Percentiles rank a stretch among this genome's conserved stretches.
phyloP scores from a whole-genome alignment of 2,329 filamentous ascomycete species.

The Tolypocladium paradoxum region DNA sequence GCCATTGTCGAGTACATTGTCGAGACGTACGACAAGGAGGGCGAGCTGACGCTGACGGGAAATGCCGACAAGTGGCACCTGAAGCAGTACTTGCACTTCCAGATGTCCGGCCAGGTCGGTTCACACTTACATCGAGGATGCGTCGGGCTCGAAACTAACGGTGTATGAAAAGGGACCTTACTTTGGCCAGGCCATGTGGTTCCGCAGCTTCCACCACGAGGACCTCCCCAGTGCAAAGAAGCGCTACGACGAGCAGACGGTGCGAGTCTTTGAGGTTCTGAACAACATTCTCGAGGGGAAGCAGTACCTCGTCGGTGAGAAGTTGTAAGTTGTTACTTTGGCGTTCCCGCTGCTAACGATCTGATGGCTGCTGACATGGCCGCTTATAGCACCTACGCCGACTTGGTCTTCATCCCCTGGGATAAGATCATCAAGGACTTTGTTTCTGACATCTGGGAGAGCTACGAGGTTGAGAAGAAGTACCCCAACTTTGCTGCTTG shows the following conservation, averaged over 20 bases:
- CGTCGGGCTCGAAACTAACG: background rate
- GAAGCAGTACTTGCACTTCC: conserved; percentile 26
- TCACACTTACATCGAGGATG: background rate
- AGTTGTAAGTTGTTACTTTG: conserved; percentile 13
- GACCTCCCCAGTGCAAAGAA: conserved; percentile 17
- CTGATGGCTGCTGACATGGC: background rate
- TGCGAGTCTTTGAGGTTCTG: conserved; percentile 20
- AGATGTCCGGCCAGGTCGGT: conserved; percentile 24
- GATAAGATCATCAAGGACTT: conserved; percentile 7
- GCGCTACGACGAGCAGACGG: conserved; percentile 18
- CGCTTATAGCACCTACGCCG: conserved; percentile 19
- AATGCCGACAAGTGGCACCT: conserved; percentile 17
- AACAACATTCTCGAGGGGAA: conserved; percentile 20
- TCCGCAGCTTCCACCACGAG: conserved; percentile 16
- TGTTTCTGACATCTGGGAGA: conserved; percentile 10
- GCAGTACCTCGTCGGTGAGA: conserved; percentile 24
- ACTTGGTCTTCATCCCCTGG: conserved; percentile 23
- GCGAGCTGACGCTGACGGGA: conserved; percentile 14
- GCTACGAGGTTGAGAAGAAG: conserved; percentile 17
- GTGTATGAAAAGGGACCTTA: conserved; percentile 20
- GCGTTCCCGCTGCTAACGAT: no score
- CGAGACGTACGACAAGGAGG: conserved; percentile 16
- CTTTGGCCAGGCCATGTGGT: conserved; percentile 23
- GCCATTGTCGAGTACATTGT: conserved; percentile 20
- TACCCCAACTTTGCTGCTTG: conserved; percentile 24